phyloP scores from a whole-genome alignment of 257 asterid genomes.

The Solanum neorickii region DNA sequence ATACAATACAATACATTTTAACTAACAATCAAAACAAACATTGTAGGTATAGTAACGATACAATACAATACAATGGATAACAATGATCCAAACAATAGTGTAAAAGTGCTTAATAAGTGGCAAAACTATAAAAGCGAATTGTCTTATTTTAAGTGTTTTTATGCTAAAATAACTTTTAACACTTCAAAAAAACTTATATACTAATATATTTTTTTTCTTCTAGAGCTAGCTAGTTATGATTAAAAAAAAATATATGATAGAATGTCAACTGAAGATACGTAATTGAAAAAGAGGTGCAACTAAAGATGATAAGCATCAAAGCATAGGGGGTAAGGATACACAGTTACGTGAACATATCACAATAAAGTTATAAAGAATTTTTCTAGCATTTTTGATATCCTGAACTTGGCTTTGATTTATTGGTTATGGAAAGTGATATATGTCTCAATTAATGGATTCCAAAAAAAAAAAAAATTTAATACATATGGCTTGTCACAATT shows the following conservation, averaged over 20 bases:
- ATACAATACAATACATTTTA: no score
- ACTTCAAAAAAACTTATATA: no score
- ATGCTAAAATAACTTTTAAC: no score
- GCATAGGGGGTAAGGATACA: not conserved
- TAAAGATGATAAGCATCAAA: not conserved
- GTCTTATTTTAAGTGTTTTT: no score
- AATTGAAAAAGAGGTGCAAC: not conserved
- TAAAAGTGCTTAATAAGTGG: no score
- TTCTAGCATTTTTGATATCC: not conserved
- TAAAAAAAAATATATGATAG: not conserved
- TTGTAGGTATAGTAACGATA: no score
- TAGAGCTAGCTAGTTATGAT: not conserved
- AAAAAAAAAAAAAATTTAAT: not conserved
- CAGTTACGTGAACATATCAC: not conserved
- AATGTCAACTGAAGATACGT: constrained; percentile 14
- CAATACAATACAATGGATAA: no score
- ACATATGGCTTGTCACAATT: not conserved
- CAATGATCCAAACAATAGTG: no score
- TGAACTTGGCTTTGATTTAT: not conserved
- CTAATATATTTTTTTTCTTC: not conserved
- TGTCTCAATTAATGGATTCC: not conserved
- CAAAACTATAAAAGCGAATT: no score
- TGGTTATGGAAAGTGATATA: not conserved
- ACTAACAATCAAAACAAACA: no score
- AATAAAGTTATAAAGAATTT: not conserved